Evolutionary conservation across 495 filamentous ascomycete genomes (phyloP).

Genomic region (Neurospora sp.): DNA sequence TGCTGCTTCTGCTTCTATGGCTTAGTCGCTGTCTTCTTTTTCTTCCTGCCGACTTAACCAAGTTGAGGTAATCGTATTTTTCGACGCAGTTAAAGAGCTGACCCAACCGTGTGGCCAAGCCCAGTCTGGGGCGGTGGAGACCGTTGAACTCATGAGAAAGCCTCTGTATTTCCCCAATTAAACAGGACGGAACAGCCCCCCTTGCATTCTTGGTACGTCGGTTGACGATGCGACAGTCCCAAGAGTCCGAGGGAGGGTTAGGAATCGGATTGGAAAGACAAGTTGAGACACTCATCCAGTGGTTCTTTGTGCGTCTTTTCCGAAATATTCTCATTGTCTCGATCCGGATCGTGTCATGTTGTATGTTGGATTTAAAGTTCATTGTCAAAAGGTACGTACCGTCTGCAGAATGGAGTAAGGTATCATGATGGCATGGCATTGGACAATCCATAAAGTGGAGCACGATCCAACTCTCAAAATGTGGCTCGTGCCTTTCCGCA

Average conservation of each 20-base stretch:
- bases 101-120: not conserved
- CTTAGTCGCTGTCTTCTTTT: not conserved
- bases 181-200: not conserved
- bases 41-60: not conserved
- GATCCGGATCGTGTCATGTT: no score
- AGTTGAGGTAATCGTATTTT: not conserved
- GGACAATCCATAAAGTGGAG: not conserved
- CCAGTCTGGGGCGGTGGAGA: not conserved
- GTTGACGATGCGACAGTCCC: not conserved
- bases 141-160: not conserved
- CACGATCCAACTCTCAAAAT: not conserved
- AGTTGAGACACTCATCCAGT: not conserved
- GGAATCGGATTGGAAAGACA: not conserved
- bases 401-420: not conserved
- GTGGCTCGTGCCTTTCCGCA: not conserved
- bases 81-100: not conserved
- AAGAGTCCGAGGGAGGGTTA: not conserved
- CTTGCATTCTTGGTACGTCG: not conserved
- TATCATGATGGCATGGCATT: not conserved
- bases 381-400: not conserved
- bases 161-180: not conserved
- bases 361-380: not conserved
- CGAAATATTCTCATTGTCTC: not conserved
- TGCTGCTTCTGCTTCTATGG: not conserved
- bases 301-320: not conserved